These are phyloP conservation scores for Kregervanrija delftensis DNA, from an alignment of 805 yeast genomes.

Conservation along the genomic window DNA sequence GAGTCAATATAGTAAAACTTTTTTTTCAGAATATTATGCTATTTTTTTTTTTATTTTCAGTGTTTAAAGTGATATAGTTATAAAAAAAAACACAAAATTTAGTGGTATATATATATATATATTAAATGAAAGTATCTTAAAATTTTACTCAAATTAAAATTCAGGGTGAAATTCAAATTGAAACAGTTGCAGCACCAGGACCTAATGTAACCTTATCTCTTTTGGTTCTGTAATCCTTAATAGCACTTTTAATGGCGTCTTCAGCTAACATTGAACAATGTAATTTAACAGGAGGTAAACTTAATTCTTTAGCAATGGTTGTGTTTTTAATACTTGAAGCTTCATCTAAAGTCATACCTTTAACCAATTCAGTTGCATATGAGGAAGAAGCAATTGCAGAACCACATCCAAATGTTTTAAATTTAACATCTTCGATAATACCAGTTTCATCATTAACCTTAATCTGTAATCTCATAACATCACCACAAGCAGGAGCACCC, in stretches of 20 bases:
- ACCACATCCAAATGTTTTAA: slow-evolving; percentile 99
- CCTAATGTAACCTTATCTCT: slow-evolving; percentile 61
- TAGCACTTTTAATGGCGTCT: slow-evolving; percentile 96
- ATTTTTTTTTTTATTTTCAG: no score
- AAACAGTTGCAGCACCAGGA: slow-evolving; percentile 36
- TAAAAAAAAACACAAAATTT: no score
- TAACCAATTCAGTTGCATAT: slow-evolving; percentile 89
- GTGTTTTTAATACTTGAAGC: slow-evolving; percentile 91
- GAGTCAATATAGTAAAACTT: no score
- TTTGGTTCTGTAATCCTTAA: slow-evolving; percentile 89
- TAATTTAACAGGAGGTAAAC: slow-evolving; percentile 93
- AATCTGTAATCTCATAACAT: slow-evolving; percentile 96
- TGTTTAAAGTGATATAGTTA: no score
- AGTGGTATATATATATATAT: no score
- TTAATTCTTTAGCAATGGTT: slow-evolving; percentile 87
- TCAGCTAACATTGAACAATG: slow-evolving; percentile 99
- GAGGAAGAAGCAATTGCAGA: slow-evolving; percentile 95
- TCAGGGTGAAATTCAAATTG: neutral
- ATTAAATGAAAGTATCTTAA: no score
- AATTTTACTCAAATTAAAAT: neutral
- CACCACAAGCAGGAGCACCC: slow-evolving; percentile 99
- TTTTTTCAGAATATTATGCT: no score
- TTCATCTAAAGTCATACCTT: slow-evolving; percentile 91
- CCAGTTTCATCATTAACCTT: slow-evolving; percentile 89
- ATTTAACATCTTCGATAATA: slow-evolving; percentile 87